phyloP scores from a whole-genome alignment of 2,329 filamentous ascomycete genomes.

The Hymenoscyphus linearis region DNA sequence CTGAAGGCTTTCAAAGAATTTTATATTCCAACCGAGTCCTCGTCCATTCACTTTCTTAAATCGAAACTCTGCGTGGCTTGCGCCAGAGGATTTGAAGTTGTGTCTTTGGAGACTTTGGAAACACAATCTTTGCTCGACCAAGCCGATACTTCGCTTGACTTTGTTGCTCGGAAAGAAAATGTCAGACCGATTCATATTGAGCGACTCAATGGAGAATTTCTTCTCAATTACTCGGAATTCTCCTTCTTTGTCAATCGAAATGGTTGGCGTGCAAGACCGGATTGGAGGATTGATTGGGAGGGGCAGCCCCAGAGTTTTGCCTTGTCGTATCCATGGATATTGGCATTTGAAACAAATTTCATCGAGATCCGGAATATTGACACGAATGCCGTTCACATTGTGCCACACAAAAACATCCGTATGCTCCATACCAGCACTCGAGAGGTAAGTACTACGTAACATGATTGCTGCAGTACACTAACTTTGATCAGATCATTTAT shows the following conservation, averaged over 20 bases:
- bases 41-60: conserved; percentile 94
- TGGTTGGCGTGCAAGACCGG: conserved; percentile 89
- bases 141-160: conserved; percentile 95
- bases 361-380: conserved; percentile 96
- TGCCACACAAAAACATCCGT: conserved; percentile 92
- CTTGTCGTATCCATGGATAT: conserved; percentile 91
- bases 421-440: conserved; percentile 97
- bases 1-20: conserved; percentile 98
- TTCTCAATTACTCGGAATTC: conserved; percentile 97
- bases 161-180: conserved; percentile 88
- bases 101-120: conserved; percentile 94
- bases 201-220: conserved; percentile 90
- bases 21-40: conserved; percentile 97
- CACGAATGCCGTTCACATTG: conserved; percentile 88
- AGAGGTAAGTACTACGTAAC: conserved; percentile 60
- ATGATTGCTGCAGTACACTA: conserved; percentile 25
- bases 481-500: conserved; percentile 71
- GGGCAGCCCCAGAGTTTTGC: conserved; percentile 88
- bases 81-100: conserved; percentile 92
- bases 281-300: conserved; percentile 98
- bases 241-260: conserved; percentile 99
- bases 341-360: conserved; percentile 96
- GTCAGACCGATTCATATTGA: conserved; percentile 96
- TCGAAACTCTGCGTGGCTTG: conserved; percentile 96
- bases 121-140: conserved; percentile 95